A percentile compares a stretch with the other conserved stretches of the same genome.
Evolutionary conservation across 345 rosid species (phyloP).

Genomic region (Salix dunnii): DNA sequence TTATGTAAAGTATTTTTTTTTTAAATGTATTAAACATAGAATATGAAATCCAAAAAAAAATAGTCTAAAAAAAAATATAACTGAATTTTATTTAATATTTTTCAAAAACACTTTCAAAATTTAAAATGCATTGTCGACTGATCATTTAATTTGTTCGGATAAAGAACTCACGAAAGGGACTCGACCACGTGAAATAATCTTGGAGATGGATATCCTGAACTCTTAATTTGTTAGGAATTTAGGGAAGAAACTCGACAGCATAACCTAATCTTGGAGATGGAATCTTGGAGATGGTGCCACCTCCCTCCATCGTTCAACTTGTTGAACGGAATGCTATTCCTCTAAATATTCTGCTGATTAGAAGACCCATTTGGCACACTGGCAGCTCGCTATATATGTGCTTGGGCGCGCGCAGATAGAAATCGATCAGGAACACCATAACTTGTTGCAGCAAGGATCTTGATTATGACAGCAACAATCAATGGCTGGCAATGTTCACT

Average conservation of each 20-base stretch:
- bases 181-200: too few species aligned
- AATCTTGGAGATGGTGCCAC: background rate
- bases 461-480: slow-evolving; percentile 12
- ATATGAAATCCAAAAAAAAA: too few species aligned
- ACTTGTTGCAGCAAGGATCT: background rate
- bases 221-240: background rate
- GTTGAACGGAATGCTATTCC: slow-evolving; percentile 20
- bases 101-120: too few species aligned
- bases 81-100: too few species aligned
- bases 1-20: too few species aligned
- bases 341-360: slow-evolving; percentile 5
- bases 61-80: too few species aligned
- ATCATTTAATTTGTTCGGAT: too few species aligned
- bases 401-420: background rate
- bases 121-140: too few species aligned
- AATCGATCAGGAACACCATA: background rate
- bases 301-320: slow-evolving; percentile 17
- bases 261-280: background rate
- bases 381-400: background rate
- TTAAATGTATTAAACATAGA: too few species aligned
- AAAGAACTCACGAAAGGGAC: too few species aligned
- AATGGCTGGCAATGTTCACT: slow-evolving; percentile 2
- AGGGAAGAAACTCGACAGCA: background rate
- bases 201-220: background rate
- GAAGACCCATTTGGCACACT: background rate